phyloP scores from a whole-genome alignment of 2,329 filamentous ascomycete genomes.

The Endocalyx cinctus region DNA sequence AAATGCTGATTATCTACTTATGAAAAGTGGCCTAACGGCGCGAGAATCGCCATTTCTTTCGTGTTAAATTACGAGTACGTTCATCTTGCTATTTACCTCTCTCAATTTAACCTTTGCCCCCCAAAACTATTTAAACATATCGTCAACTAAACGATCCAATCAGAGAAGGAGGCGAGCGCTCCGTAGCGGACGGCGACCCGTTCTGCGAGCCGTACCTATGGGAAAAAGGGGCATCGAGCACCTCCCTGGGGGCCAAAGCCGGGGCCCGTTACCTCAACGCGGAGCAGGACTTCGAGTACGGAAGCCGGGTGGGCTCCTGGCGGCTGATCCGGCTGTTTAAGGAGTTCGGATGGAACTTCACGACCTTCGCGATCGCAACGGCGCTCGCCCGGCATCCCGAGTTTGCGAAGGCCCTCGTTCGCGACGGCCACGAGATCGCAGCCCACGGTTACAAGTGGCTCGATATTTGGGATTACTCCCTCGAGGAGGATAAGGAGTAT shows the following conservation, averaged over 20 bases:
- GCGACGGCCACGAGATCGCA: slow-evolving; percentile 34
- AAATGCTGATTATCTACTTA: background rate
- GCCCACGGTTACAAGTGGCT: slow-evolving; percentile 38
- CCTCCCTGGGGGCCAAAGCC: slow-evolving; percentile 17
- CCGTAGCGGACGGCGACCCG: slow-evolving; percentile 19
- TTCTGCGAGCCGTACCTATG: slow-evolving; percentile 19
- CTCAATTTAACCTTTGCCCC: background rate
- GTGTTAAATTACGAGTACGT: slow-evolving; percentile 19
- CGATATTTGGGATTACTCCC: slow-evolving; percentile 33
- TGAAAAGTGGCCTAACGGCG: slow-evolving; percentile 16
- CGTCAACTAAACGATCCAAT: background rate
- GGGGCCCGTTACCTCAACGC: slow-evolving; percentile 16
- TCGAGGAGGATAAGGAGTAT: slow-evolving; percentile 33
- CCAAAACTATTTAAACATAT: background rate
- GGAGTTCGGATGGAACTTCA: slow-evolving; percentile 37
- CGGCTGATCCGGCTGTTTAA: slow-evolving; percentile 35
- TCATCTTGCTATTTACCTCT: background rate
- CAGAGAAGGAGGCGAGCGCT: slow-evolving; percentile 23
- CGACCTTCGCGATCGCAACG: slow-evolving; percentile 34
- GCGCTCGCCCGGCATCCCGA: slow-evolving; percentile 36
- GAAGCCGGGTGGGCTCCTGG: slow-evolving; percentile 27
- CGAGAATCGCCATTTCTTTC: slow-evolving; percentile 18
- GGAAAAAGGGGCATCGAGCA: slow-evolving; percentile 20
- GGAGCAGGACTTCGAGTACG: slow-evolving; percentile 21
- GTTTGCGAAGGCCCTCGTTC: slow-evolving; percentile 33